phyloP scores from a whole-genome alignment of 148 eudicot genomes.

The Cornus suecica region DNA sequence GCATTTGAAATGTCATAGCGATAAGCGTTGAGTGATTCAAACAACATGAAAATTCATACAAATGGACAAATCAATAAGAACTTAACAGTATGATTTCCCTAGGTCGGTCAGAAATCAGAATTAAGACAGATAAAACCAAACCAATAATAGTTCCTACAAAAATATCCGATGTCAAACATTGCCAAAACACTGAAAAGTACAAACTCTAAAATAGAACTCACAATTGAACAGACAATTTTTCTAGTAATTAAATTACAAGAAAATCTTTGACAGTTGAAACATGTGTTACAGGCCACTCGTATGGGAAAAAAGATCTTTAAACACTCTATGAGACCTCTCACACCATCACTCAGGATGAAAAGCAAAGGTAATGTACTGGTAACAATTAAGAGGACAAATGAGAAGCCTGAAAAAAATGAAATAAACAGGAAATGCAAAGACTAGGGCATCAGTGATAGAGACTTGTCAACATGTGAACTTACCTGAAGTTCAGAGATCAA shows the following conservation, averaged over 20 bases:
- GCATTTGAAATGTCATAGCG: no score
- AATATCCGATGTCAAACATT: no score
- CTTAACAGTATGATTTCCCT: no score
- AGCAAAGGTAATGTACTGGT: neutral
- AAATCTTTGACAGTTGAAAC: neutral
- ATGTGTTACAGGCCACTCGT: neutral
- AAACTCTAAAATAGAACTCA: neutral
- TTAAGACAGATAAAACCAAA: no score
- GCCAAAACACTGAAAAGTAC: neutral
- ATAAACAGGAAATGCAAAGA: slow-evolving; percentile 11
- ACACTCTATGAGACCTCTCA: neutral
- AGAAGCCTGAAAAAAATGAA: neutral
- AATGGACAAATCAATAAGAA: no score
- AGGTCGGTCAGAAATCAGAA: no score
- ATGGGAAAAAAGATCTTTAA: neutral
- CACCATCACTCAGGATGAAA: neutral
- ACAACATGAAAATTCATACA: no score
- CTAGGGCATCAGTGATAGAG: slow-evolving; percentile 39
- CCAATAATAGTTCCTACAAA: no score
- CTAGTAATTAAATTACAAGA: no score
- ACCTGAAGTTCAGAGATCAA: slow-evolving; percentile 62
- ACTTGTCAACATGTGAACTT: slow-evolving; percentile 35
- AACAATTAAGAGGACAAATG: neutral
- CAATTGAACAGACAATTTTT: neutral
- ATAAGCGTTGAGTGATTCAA: no score